Base-by-base conservation (phyloP, 2,329 filamentous ascomycete species). In the Coleophoma eucalyptorum region DNA sequence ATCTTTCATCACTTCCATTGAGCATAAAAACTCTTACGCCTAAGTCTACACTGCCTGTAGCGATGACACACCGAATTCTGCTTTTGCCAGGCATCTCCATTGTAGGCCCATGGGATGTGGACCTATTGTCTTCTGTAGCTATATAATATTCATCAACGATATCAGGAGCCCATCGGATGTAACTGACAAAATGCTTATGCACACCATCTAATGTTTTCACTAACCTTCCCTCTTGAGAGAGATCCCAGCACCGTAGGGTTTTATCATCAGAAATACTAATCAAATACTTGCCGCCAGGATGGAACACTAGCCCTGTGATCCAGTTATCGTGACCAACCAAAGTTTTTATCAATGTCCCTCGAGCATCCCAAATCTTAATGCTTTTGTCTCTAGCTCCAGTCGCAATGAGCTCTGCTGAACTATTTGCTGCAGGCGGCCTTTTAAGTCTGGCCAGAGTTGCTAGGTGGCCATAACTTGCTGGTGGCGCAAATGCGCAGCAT, bases 311-410 rank as follows among this genome's bases (percentile, higher is more conserved):
- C 1, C 80, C 86, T 16, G 89, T 83, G 11, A 97, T 82, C 92
- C 91, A 97, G 66, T 96, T 96, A 67, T 96, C 91, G 66, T 96
- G 91, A 3, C 91, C 91, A 1, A 83, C 73, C 2, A 97, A 74
- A 0, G 87, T 93, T 67, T 89, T 92, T 65, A 96, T 83, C 57
- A 89, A 82, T 12, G 85, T 89, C 31, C 91, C 91, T 45, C 89
- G 81, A 5, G 84, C 80, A 64, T 95, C 89, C 90, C 90, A 96
- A 2, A 97, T 71, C 61, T 86, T 85, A 64, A 97, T 94, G 0
- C 86, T 87, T 73, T 96, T 96, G 69, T 96, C 91, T 65, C 91
- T 77, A 5, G 87, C 87, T 4, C 90, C 91, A 0, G 90, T 95
- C 0, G 91, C 91, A 66, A 96, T 80, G 64, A 89, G 96, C 63